Base-by-base conservation (phyloP, 352 stramenopile species). In the Halophytophthora polymorphica region DNA sequence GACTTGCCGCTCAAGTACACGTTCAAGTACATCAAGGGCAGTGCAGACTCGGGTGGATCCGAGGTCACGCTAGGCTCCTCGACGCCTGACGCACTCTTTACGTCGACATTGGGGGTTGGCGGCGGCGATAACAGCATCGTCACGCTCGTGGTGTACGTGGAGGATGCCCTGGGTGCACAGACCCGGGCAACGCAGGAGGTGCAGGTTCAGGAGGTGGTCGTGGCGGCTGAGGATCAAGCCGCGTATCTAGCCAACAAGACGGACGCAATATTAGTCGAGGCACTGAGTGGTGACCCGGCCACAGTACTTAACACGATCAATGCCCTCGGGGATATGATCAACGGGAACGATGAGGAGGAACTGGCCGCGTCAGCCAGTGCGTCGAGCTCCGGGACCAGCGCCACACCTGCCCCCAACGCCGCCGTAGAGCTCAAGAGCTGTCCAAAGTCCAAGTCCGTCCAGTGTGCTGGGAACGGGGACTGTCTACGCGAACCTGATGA, bases 11-110 rank as follows among this genome's bases (percentile, higher is more conserved):
- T 90, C 1, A 71, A 71, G 36, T 90, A 85, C 58, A 78, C 71
- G n/a, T 90, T 83, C 58, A 79, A 72, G 50, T 90, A 90, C 50
- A 90, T 90, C 36, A 77, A 78, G 19, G 79, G 73, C 2, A 50
- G 64, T 0, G 61, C 74, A 0, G 83, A 69, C 39, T 81, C 67
- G 0, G 66, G 67, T 23, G 74, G 69, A 11, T 58, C 45, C 1
- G 75, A 90, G 31, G 48, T 86, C 33, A 73, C 79, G 2, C 53
- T 90, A 36, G 69, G 73, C 17, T 73, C 77, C 0, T 71, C 73
- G 2, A 80, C 72, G 1, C 58, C 83, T 0, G 74, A 86, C 28
- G 59, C 79, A 1, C 51, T 79, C 10, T 84, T 86, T 14, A 56
- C 49, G 11, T 78, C 79, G 2, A 68, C 77, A 8, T 71, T 88